phyloP scores from a whole-genome alignment of 495 filamentous ascomycete species.

The Hyaloscypha finlandica region DNA sequence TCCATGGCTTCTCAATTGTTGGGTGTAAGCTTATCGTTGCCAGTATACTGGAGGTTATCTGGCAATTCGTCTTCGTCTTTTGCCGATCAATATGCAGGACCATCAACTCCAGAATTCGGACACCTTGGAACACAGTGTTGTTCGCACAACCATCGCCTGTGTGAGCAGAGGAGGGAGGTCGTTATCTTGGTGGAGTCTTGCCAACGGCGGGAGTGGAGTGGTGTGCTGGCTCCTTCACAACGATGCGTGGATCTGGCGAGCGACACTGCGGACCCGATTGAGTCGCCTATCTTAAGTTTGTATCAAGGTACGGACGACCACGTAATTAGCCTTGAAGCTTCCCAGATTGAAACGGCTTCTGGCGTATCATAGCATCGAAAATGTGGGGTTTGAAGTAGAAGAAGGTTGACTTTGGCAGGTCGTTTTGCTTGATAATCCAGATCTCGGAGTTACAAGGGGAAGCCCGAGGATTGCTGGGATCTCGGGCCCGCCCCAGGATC shows the following conservation, averaged over 20 bases:
- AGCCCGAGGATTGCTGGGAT: neutral
- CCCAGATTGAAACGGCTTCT: constrained; percentile 9
- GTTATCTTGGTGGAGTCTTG: constrained; percentile 10
- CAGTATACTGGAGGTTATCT: neutral
- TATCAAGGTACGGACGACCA: neutral
- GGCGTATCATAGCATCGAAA: constrained; percentile 12
- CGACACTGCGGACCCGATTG: neutral
- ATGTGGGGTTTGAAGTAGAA: neutral
- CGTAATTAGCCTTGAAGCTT: constrained; percentile 7
- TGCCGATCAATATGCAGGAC: neutral
- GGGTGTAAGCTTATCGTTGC: constrained; percentile 3
- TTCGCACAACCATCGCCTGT: neutral
- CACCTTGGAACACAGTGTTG: neutral
- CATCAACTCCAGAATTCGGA: neutral
- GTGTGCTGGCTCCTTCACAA: neutral
- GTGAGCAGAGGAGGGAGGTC: neutral
- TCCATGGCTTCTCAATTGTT: constrained; percentile 14
- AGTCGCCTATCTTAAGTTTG: constrained; percentile 6
- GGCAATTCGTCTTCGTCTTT: neutral
- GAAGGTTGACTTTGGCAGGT: neutral
- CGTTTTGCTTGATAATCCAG: constrained; percentile 17
- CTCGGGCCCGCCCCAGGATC: neutral
- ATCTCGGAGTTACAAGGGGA: neutral
- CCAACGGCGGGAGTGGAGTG: neutral
- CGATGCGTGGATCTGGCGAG: neutral